These are phyloP conservation scores for Venustampulla echinocandica DNA, from an alignment of 495 filamentous ascomycete species.

Conservation along the genomic window DNA sequence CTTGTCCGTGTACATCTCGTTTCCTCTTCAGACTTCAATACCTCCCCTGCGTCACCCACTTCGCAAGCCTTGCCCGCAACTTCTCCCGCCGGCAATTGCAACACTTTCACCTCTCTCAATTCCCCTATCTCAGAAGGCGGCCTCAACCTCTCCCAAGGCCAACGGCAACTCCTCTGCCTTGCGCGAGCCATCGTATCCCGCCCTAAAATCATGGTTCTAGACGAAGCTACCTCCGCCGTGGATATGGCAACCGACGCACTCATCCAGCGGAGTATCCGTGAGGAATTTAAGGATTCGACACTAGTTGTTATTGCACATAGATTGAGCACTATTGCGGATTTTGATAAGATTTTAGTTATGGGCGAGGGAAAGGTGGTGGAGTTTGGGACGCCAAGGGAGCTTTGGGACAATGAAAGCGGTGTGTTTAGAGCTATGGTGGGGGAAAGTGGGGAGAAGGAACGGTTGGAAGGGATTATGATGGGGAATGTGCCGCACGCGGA, in stretches of 20 bases:
- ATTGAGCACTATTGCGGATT: constrained; percentile 77
- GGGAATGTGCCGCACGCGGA: no score
- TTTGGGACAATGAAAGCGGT: constrained; percentile 51
- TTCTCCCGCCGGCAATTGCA: constrained; percentile 40
- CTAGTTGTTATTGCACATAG: constrained; percentile 85
- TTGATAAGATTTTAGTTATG: constrained; percentile 76
- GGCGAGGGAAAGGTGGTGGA: constrained; percentile 67
- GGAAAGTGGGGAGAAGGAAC: constrained; percentile 61
- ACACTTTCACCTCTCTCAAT: constrained; percentile 30
- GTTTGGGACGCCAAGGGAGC: constrained; percentile 58
- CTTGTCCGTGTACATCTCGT: constrained; percentile 70
- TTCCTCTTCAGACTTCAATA: constrained; percentile 21
- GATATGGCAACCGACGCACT: constrained; percentile 79
- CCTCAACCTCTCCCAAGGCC: constrained; percentile 76
- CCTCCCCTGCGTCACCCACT: constrained; percentile 11
- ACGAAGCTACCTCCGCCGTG: constrained; percentile 84
- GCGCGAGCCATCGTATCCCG: constrained; percentile 75
- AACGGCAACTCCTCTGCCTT: constrained; percentile 81
- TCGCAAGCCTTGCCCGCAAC: constrained; percentile 13
- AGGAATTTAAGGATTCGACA: constrained; percentile 65
- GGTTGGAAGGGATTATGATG: constrained; percentile 45
- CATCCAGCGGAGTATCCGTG: constrained; percentile 74
- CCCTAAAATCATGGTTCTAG: constrained; percentile 79
- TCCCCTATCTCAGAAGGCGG: constrained; percentile 67
- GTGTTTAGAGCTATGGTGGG: constrained; percentile 63